Conservation (phyloP, 257 asterid species). For the Gentiana dahurica region DNA sequence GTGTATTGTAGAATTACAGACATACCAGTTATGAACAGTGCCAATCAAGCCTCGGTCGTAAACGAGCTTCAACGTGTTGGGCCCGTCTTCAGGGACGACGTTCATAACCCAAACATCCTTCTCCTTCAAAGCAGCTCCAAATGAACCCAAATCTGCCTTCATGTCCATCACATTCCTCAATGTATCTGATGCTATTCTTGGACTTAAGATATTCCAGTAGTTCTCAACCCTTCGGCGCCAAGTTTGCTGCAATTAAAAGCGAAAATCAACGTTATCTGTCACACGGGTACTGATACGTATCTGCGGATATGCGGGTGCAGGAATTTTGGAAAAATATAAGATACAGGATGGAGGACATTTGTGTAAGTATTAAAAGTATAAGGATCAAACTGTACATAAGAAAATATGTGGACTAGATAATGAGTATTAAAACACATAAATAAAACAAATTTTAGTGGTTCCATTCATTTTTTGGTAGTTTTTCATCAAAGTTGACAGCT, state of each 20-base stretch:
- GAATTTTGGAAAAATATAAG: too few species aligned
- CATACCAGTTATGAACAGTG: conserved; percentile 74
- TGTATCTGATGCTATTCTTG: conserved; percentile 61
- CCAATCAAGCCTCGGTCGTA: conserved; percentile 91
- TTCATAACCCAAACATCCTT: conserved; percentile 98
- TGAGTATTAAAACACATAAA: too few species aligned
- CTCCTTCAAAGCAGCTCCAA: conserved; percentile 88
- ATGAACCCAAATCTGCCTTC: conserved; percentile 94
- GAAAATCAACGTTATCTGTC: conserved; percentile 6
- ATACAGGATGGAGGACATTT: too few species aligned
- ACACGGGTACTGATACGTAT: background rate
- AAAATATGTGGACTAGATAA: too few species aligned
- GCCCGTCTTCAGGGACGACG: conserved; percentile 86
- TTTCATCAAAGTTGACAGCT: too few species aligned
- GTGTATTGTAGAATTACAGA: background rate
- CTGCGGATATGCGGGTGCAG: too few species aligned
- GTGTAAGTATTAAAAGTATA: too few species aligned
- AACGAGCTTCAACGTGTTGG: conserved; percentile 80
- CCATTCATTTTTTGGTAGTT: too few species aligned
- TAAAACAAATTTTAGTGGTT: too few species aligned
- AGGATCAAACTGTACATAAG: too few species aligned
- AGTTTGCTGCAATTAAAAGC: conserved; percentile 40
- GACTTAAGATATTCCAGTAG: conserved; percentile 65
- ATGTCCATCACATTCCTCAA: conserved; percentile 89
- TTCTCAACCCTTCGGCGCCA: conserved; percentile 79